These are phyloP conservation scores for Penicillium sumatraense DNA, from an alignment of 2,329 filamentous ascomycete species.

Conservation along the genomic window DNA sequence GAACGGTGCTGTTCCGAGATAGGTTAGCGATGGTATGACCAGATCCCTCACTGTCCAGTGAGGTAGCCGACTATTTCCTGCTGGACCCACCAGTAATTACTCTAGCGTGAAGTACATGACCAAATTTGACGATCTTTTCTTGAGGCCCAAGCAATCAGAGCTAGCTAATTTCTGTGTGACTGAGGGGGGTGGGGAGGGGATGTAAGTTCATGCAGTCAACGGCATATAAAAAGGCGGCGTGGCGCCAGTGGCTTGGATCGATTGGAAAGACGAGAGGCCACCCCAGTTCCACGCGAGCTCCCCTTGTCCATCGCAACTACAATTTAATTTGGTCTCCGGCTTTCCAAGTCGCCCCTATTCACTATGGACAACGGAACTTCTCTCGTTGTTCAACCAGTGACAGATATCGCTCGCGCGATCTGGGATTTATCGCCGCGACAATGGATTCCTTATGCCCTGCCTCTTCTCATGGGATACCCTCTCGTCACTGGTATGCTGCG, in stretches of 20 bases:
- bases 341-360: neutral
- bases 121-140: neutral
- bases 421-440: slow-evolving; percentile 15
- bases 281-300: no score
- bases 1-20: neutral
- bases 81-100: neutral
- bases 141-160: neutral
- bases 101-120: neutral
- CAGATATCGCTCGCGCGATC: slow-evolving; percentile 1
- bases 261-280: neutral
- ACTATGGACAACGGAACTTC: slow-evolving; percentile 13
- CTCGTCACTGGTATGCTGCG: slow-evolving; percentile 34
- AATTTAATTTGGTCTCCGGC: no score
- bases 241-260: neutral
- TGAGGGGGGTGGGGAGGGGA: no score
- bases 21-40: neutral
- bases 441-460: slow-evolving; percentile 28
- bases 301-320: no score
- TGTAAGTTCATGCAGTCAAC: neutral
- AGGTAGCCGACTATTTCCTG: neutral
- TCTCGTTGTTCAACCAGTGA: slow-evolving; percentile 5
- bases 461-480: slow-evolving; percentile 31
- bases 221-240: neutral
- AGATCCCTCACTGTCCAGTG: neutral
- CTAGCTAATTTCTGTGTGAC: neutral